Evolutionary conservation across 331 rosid species (phyloP).

Genomic region (Rosa hybrid): DNA sequence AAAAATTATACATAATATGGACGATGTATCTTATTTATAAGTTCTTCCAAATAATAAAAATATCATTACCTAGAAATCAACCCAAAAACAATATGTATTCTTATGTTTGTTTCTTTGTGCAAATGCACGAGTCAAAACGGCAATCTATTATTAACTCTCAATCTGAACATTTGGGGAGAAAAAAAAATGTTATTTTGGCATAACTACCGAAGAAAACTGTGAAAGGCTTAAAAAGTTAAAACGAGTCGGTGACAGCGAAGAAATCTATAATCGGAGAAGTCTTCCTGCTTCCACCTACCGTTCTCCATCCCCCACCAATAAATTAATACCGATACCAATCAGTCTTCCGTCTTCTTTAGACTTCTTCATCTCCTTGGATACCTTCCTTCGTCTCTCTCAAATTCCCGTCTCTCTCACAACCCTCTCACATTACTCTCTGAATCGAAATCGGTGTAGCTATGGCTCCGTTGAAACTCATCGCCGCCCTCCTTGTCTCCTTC

Average conservation of each 20-base stretch:
- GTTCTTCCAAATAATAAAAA: too few species aligned
- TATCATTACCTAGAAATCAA: too few species aligned
- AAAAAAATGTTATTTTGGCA: too few species aligned
- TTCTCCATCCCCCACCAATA: not conserved
- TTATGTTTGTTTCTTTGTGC: too few species aligned
- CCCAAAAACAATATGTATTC: too few species aligned
- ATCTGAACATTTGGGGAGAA: too few species aligned
- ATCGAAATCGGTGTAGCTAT: constrained; percentile 31
- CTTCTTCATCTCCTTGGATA: not conserved
- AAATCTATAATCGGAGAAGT: not conserved
- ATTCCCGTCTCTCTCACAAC: not conserved
- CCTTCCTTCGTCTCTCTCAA: not conserved
- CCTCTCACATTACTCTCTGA: not conserved
- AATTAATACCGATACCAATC: not conserved
- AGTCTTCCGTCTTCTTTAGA: not conserved
- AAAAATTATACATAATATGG: too few species aligned
- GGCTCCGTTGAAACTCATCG: constrained; percentile 24
- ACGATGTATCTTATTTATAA: too few species aligned
- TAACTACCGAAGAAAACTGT: too few species aligned
- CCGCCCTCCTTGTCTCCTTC: constrained; percentile 23
- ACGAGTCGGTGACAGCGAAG: constrained; percentile 11
- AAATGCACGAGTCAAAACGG: too few species aligned
- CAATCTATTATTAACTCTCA: too few species aligned
- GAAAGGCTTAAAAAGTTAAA: not conserved
- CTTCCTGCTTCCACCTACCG: constrained; percentile 4